These are phyloP conservation scores for Heterobasidion parviporum DNA, from an alignment of 1,284 basidiomycete species.

Conservation along the genomic window DNA sequence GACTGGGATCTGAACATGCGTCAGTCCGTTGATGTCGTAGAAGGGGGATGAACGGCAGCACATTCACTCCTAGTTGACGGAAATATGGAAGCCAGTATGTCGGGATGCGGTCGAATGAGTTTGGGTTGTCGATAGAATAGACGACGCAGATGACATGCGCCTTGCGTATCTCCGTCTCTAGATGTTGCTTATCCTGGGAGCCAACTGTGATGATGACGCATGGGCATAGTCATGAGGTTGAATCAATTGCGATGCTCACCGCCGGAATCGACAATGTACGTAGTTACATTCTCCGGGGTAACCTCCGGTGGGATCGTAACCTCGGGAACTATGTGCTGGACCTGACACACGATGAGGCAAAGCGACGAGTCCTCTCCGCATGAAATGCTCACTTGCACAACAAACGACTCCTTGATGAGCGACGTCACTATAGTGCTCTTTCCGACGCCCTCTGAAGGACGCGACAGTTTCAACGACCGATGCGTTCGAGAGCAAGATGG, in stretches of 20 bases:
- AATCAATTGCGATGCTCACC: conserved; percentile 41
- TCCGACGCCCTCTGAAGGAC: conserved; percentile 73
- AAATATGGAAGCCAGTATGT: conserved; percentile 99
- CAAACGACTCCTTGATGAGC: conserved; percentile 91
- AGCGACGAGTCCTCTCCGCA: neutral
- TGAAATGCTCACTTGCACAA: conserved; percentile 61
- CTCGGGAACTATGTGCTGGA: conserved; percentile 88
- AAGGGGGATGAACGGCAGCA: conserved; percentile 21
- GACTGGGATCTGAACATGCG: conserved; percentile 71
- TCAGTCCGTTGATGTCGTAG: conserved; percentile 5
- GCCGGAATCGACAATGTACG: conserved; percentile 92
- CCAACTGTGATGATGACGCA: conserved; percentile 42
- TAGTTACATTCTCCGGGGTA: conserved; percentile 92
- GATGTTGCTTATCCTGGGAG: conserved; percentile 75
- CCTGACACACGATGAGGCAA: conserved; percentile 32
- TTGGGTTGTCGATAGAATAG: conserved; percentile 92
- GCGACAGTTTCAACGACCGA: conserved; percentile 6
- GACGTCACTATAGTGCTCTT: conserved; percentile 95
- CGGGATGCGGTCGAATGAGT: conserved; percentile 94
- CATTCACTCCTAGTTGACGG: conserved; percentile 90
- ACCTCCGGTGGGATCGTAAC: conserved; percentile 95
- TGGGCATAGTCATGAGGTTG: neutral
- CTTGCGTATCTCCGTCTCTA: conserved; percentile 92
- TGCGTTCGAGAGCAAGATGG: conserved; percentile 3
- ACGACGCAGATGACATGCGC: conserved; percentile 98